Evolutionary conservation across 2,329 filamentous ascomycete species (phyloP), one percentile per base, ranked within the genome.

Genomic region (Talaromyces atroroseus): DNA sequence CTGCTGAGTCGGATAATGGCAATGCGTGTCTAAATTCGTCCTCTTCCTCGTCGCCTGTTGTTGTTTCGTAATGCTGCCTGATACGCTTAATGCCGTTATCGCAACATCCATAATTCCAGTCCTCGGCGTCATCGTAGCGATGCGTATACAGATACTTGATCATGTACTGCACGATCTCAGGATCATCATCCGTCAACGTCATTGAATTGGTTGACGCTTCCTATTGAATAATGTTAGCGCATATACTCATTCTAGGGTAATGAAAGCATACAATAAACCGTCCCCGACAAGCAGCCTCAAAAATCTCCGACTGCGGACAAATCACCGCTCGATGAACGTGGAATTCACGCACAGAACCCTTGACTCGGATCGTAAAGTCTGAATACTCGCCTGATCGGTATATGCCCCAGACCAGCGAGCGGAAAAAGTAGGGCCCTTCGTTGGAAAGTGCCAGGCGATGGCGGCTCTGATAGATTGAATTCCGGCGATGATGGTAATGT

Each of bases 271-370:
- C 60, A 16, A 50, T 52, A 47, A 61, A 61, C 18, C 36, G 36
- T 11, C 60, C 58, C n/a, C 54, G 57, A 54, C 59, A 59, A 32
- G 60, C 60, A 44, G 54, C 53, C 32, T 60, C 58, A 20, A 61
- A 57, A 14, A 60, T 57, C 5, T 46, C 47, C 1, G 58, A 60
- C 40, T 61, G 58, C 14, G 58, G 49, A 53, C 60, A 61, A 32
- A 61, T 55, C 16, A 61, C 51, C 5, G 59, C 58, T 11, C 56
- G 56, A 38, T 61, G 60, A 26, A 61, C 59, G 36, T 46, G 36
- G 21, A 60, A 61, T 21, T 61, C 60, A 2, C 52, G 40, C 18
- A 2, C 24, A 2, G 49, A 59, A 1, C 45, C 58, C n/a, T 50
- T 48, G 26, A 59, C 32, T 21, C 40, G 50, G 24, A 61, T 56